Percentiles rank a stretch among this genome's conserved stretches.
These are phyloP conservation scores for Fusarium sp. DNA, from an alignment of 2,329 filamentous ascomycete species.

Conservation along the genomic window DNA sequence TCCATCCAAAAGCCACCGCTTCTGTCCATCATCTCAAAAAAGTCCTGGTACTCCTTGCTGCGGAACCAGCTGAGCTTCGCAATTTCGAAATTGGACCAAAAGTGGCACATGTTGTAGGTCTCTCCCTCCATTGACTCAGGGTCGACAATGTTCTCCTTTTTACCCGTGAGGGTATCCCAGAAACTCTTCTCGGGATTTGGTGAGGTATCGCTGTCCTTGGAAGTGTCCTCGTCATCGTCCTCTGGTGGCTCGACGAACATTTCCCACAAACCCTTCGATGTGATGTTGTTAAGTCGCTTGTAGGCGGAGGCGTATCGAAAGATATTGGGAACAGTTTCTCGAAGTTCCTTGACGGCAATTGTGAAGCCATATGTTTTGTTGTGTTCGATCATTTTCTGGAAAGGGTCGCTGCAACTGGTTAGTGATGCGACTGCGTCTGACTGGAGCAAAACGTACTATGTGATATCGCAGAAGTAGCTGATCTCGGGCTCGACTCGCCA, in stretches of 20 bases:
- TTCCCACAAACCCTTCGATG: slow-evolving; percentile 94
- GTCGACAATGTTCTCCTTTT: slow-evolving; percentile 81
- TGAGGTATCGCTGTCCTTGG: slow-evolving; percentile 71
- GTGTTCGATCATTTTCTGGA: slow-evolving; percentile 89
- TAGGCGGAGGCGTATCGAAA: slow-evolving; percentile 99
- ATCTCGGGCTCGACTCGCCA: slow-evolving; percentile 99
- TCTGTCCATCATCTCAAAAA: slow-evolving; percentile 98
- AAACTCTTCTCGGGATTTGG: slow-evolving; percentile 81
- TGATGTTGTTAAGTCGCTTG: slow-evolving; percentile 90
- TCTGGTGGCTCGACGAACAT: slow-evolving; percentile 90
- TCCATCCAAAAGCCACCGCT: slow-evolving; percentile 99
- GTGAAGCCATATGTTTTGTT: slow-evolving; percentile 99
- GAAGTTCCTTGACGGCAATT: slow-evolving; percentile 97
- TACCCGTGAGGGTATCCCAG: slow-evolving; percentile 75
- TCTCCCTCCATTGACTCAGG: slow-evolving; percentile 96
- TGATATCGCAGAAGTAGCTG: slow-evolving; percentile 99
- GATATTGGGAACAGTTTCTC: slow-evolving; percentile 97
- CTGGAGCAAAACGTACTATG: slow-evolving; percentile 71
- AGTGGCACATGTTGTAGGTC: slow-evolving; percentile 99
- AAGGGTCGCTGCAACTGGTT: slow-evolving; percentile 76
- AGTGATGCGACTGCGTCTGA: background rate
- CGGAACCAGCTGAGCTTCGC: slow-evolving; percentile 94
- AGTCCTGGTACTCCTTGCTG: slow-evolving; percentile 96
- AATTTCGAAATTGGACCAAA: slow-evolving; percentile 99
- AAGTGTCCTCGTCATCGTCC: slow-evolving; percentile 68